Base-by-base conservation (phyloP, 495 filamentous ascomycete genomes). In the Penicillium alfredii region DNA sequence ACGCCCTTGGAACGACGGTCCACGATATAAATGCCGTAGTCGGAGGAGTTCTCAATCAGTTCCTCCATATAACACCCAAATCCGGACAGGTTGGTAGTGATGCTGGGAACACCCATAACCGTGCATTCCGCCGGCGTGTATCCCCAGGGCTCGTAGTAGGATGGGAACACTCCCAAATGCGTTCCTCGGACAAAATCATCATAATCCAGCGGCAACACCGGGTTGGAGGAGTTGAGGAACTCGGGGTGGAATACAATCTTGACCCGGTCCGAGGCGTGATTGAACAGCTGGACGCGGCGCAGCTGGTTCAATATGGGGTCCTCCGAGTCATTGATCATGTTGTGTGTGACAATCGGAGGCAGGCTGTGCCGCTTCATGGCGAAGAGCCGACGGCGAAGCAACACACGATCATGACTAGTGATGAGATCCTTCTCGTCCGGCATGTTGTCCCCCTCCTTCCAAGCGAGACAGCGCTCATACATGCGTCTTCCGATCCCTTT, bases 21-120 rank as follows among this genome's bases (percentile, higher is more conserved):
- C 30, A 98, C 89, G 55, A 98, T 97, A 66, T 96, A 96, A 62
- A 98, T 98, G 33, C 92, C 92, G 51, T 98, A 98, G 61, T 98
- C 92, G 23, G 80, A 81, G 22, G 92, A 92, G 56, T 97, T 98
- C 61, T 97, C 92, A 46, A 98, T 96, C 45, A 98, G 68, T 56
- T 98, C 92, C 61, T 98, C 92, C 92, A 98, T 98, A 58, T 98
- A 98, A 61, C 92, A 98, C 24, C 92, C 92, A 47, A 98, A 98
- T 6, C 92, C 92, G 14, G 92, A 96, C 6, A 98, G 71, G 51
- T 98, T 98, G 7, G 92, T 98, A 4, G 92, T 97, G 65, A 98
- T 98, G 61, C 86, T 94, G 11, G 92, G 92, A 33, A 98, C 90
- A 45, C 92, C 92, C 92, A 98, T 98, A 28, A 98, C 92, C 0